A percentile compares a stretch with the other conserved stretches of the same genome.
phyloP scores from a whole-genome alignment of 169 alveolate genomes.

The Eimeria acervulina region DNA sequence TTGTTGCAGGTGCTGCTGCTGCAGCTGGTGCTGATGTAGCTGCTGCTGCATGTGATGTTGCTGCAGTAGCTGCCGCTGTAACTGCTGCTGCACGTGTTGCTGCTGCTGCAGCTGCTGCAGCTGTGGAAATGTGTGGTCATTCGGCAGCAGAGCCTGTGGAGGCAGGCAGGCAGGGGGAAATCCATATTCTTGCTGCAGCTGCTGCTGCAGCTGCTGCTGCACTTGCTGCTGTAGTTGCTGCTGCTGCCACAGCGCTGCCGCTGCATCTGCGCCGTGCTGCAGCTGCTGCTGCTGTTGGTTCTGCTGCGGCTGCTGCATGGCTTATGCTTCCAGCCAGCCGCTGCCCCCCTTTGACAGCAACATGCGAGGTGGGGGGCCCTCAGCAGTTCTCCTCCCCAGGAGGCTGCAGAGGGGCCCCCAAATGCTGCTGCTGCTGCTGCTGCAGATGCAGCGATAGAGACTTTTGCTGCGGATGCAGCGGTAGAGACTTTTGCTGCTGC shows the following conservation, averaged over 20 bases:
- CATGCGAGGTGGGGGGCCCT: constrained; percentile 37
- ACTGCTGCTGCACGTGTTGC: constrained; percentile 48
- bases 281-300: constrained; percentile 11
- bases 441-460: background rate
- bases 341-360: constrained; percentile 17
- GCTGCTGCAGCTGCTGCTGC: constrained; percentile 45
- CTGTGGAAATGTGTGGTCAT: background rate
- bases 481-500: too few relatives aligned
- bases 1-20: constrained; percentile 6
- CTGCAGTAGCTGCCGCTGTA: constrained; percentile 20
- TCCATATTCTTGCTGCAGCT: constrained; percentile 54
- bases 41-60: constrained; percentile 24
- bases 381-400: background rate
- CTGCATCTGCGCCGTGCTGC: background rate
- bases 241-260: background rate
- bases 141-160: constrained; percentile 8
- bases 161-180: background rate
- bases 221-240: constrained; percentile 10
- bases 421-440: background rate
- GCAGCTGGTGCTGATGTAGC: background rate
- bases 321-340: constrained; percentile 1
- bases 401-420: background rate
- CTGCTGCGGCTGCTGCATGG: constrained; percentile 65
- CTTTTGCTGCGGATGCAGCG: too few relatives aligned
- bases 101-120: constrained; percentile 44